Percentiles rank a stretch among this genome's conserved stretches.
These are phyloP conservation scores for Xylariaceae sp. DNA, from an alignment of 2,329 filamentous ascomycete species.

Conservation along the genomic window DNA sequence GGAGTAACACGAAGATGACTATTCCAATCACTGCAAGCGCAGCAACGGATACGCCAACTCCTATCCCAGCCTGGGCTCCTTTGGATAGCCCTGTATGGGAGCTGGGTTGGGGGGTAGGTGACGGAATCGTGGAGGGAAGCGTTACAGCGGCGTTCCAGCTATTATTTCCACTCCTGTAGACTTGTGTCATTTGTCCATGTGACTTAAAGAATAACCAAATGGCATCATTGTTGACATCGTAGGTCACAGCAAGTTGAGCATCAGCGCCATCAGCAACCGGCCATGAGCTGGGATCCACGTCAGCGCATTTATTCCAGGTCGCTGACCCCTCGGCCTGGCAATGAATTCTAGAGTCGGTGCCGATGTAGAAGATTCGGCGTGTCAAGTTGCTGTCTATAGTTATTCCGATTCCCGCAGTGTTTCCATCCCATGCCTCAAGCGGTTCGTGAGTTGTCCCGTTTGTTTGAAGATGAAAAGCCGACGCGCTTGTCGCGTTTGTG, in stretches of 20 bases:
- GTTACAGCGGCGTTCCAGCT: slow-evolving; percentile 26
- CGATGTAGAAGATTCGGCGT: slow-evolving; percentile 17
- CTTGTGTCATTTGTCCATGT: slow-evolving; percentile 24
- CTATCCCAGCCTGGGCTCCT: slow-evolving; percentile 15
- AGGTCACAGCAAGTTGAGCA: slow-evolving; percentile 27
- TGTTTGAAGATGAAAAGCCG: background rate
- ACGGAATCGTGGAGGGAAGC: slow-evolving; percentile 20
- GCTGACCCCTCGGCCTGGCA: slow-evolving; percentile 24
- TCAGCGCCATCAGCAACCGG: slow-evolving; percentile 31
- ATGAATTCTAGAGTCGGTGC: slow-evolving; percentile 28
- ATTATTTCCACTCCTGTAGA: slow-evolving; percentile 20
- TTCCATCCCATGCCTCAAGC: slow-evolving; percentile 15
- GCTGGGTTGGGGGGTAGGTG: background rate
- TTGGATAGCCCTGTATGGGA: slow-evolving; percentile 1
- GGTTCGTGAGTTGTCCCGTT: background rate
- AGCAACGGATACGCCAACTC: slow-evolving; percentile 27
- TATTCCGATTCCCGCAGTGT: slow-evolving; percentile 5
- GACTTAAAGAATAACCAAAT: slow-evolving; percentile 34
- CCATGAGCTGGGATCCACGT: slow-evolving; percentile 21
- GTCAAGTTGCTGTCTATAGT: slow-evolving; percentile 9
- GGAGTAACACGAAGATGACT: too few relatives aligned
- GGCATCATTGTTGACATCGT: slow-evolving; percentile 18
- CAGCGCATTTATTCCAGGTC: background rate
- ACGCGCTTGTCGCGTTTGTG: too few relatives aligned
- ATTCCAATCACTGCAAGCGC: slow-evolving; percentile 23